Conservation (phyloP, 257 asterid genomes). For the Salvia miltiorrhiza region DNA sequence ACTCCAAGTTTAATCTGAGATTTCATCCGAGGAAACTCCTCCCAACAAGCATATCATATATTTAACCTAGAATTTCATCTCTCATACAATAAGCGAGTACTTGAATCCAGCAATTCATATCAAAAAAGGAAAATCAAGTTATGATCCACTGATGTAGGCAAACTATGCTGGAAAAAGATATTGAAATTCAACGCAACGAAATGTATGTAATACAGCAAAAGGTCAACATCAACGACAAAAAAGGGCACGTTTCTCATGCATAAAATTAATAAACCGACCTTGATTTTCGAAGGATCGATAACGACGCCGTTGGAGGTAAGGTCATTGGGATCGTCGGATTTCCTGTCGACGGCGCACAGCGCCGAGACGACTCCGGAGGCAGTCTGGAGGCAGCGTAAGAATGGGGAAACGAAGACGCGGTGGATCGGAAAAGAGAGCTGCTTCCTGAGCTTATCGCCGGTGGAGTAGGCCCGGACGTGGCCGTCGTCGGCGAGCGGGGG, state of each 20-base stretch:
- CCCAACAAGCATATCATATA: neutral
- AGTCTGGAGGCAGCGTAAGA: constrained; percentile 85
- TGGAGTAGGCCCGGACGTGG: constrained; percentile 59
- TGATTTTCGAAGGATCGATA: constrained; percentile 65
- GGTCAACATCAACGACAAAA: neutral
- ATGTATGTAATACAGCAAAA: neutral
- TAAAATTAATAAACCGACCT: constrained; percentile 38
- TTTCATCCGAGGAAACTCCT: neutral
- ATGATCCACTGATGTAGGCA: neutral
- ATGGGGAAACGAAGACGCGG: constrained; percentile 79
- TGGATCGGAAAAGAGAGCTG: constrained; percentile 59
- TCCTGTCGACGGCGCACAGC: constrained; percentile 50
- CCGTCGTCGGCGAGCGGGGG: constrained; percentile 85
- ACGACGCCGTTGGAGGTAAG: constrained; percentile 47
- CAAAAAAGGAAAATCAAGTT: neutral
- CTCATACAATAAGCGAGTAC: neutral
- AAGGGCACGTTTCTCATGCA: neutral
- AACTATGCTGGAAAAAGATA: neutral
- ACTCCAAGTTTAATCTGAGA: neutral
- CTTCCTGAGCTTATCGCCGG: constrained; percentile 54
- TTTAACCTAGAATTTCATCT: neutral
- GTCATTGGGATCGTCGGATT: constrained; percentile 40
- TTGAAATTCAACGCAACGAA: neutral
- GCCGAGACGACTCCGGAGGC: constrained; percentile 67
- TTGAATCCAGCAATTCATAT: neutral